Percentiles rank a stretch among this genome's conserved stretches.
These are phyloP conservation scores for Cladosporium sp. DNA, from an alignment of 2,329 filamentous ascomycete genomes.

Conservation along the genomic window DNA sequence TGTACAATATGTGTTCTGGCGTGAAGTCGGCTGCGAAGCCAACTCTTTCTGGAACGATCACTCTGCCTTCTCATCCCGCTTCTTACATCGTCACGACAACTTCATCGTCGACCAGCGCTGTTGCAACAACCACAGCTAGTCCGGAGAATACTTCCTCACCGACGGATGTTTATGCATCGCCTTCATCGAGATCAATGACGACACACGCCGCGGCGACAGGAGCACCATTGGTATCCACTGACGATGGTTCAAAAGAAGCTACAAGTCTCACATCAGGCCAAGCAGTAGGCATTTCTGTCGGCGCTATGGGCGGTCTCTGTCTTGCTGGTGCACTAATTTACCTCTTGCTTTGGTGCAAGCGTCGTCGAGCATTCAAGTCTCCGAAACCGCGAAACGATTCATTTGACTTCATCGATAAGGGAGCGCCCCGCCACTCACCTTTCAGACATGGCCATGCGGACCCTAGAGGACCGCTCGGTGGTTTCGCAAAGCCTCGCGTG, in stretches of 20 bases:
- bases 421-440: slow-evolving; percentile 29
- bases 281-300: slow-evolving; percentile 37
- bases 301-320: slow-evolving; percentile 31
- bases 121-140: neutral
- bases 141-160: neutral
- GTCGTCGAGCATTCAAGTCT: slow-evolving; percentile 22
- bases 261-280: slow-evolving; percentile 33
- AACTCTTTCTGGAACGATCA: slow-evolving; percentile 29
- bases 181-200: slow-evolving; percentile 14
- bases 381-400: slow-evolving; percentile 23
- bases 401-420: slow-evolving; percentile 38
- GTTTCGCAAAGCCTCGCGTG: slow-evolving; percentile 11
- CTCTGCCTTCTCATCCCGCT: slow-evolving; percentile 23
- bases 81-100: neutral
- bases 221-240: neutral
- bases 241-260: slow-evolving; percentile 5
- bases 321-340: slow-evolving; percentile 28
- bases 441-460: slow-evolving; percentile 24
- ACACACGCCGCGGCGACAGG: neutral
- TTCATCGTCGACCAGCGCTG: neutral
- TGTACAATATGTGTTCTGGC: slow-evolving; percentile 33
- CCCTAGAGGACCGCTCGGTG: slow-evolving; percentile 21
- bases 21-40: slow-evolving; percentile 27
- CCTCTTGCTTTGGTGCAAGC: slow-evolving; percentile 25
- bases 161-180: neutral